Evolutionary conservation across 352 stramenopile species (phyloP).

Genomic region (Plasmopara halstedii): DNA sequence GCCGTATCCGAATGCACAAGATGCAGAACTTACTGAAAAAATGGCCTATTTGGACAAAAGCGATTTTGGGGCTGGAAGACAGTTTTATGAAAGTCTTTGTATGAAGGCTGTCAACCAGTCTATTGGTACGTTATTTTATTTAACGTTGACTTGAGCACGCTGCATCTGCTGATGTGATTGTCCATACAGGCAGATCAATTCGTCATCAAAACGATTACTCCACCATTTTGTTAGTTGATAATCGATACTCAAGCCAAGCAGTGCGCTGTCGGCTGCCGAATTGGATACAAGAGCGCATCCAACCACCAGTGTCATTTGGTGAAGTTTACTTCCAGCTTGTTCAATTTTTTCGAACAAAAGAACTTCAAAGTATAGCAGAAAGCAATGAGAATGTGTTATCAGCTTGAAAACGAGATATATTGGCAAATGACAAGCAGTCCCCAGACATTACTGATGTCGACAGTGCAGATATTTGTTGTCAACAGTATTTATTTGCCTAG

Average conservation of each 20-base stretch:
- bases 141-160: not conserved
- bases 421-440: too few species aligned
- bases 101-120: constrained; percentile 99
- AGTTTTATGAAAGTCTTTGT: constrained; percentile 97
- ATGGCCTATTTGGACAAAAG: constrained; percentile 90
- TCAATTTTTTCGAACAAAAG: constrained; percentile 68
- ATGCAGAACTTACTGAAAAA: constrained; percentile 96
- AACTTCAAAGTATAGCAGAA: constrained; percentile 6
- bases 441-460: too few species aligned
- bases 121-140: constrained; percentile 72
- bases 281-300: constrained; percentile 79
- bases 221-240: constrained; percentile 94
- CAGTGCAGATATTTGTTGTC: too few species aligned
- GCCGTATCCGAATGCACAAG: constrained; percentile 95
- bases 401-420: too few species aligned
- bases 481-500: constrained; percentile 22
- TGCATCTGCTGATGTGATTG: constrained; percentile 6
- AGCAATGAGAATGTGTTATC: constrained; percentile 2
- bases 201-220: constrained; percentile 97
- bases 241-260: constrained; percentile 79
- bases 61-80: constrained; percentile 51
- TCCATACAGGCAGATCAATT: constrained; percentile 86
- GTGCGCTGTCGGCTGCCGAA: constrained; percentile 63
- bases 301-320: constrained; percentile 55
- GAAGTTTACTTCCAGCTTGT: constrained; percentile 66